These are phyloP conservation scores for Xanthoconium stramineum DNA, from an alignment of 768 basidiomycete species.

Conservation along the genomic window DNA sequence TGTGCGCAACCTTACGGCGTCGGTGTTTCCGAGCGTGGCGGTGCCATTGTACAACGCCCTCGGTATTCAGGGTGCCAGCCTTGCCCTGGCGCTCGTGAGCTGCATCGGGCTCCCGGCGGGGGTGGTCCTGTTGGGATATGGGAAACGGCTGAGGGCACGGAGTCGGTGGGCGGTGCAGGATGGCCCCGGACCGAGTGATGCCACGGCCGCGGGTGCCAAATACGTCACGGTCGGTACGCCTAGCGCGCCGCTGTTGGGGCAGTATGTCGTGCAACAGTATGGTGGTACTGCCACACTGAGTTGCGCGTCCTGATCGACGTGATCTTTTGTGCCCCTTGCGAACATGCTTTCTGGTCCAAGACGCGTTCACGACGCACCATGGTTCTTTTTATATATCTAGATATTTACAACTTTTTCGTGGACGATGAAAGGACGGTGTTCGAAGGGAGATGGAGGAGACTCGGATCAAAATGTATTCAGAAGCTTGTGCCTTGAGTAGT, in stretches of 20 bases:
- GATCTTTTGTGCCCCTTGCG: background rate
- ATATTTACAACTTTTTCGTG: background rate
- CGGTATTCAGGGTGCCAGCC: constrained; percentile 18
- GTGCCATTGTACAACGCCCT: constrained; percentile 22
- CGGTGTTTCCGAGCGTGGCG: constrained; percentile 25
- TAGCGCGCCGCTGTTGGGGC: constrained; percentile 16
- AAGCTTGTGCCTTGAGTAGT: background rate
- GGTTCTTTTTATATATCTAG: no score
- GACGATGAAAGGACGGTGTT: background rate
- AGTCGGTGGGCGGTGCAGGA: constrained; percentile 29
- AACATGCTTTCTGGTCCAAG: no score
- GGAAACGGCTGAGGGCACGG: constrained; percentile 17
- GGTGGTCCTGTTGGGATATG: constrained; percentile 19
- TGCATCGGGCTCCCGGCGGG: constrained; percentile 24
- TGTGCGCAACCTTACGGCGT: constrained; percentile 19
- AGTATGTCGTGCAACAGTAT: constrained; percentile 6
- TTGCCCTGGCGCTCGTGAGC: constrained; percentile 20
- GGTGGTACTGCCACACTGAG: constrained; percentile 10
- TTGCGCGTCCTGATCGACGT: background rate
- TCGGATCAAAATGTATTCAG: background rate
- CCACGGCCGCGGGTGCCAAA: background rate
- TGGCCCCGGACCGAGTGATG: background rate
- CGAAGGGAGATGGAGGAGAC: no score
- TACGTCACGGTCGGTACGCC: background rate
- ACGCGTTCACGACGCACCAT: background rate